Base-by-base conservation (phyloP, 2,329 filamentous ascomycete genomes). In the Clonostachys chloroleuca region DNA sequence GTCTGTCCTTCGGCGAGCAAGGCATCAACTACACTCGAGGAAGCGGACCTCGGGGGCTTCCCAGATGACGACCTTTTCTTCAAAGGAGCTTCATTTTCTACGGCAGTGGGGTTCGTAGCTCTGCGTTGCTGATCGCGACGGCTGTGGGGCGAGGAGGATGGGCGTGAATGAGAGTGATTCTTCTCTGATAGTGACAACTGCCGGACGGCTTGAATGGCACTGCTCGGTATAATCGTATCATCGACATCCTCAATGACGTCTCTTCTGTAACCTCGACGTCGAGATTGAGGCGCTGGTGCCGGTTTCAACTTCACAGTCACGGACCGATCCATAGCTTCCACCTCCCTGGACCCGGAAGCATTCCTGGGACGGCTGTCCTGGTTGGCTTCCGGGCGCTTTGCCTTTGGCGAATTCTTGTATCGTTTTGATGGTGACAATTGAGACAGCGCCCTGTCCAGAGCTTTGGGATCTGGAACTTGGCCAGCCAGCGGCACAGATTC, bases 11-110 rank as follows among this genome's bases (percentile, higher is more conserved):
- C 75, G n/a, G 84, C 67, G 35, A 83, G 62, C 42, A 81, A 69
- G 5, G 79, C 80, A 57, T 80, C 80, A 10, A 84, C 70, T 5
- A 83, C 69, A 1, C 79, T 79, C 14, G 81, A 83, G 3, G 70
- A 66, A 1, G 68, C 72, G 16, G 80, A 83, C 48, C 67, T 75
- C 3, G 71, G 72, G 7, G 80, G 84, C 56, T 78, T 71, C 12
- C 69, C 69, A 8, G 81, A 84, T 20, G 73, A 69, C 36, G 78
- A 71, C 47, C 68, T 70, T 8, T 68, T 54, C 43, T 30, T 30
- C 24, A 30, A 30, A 30, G 24, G 24, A 30, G 24, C 24, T 30
- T 30, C 24, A 10, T 8, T 30, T 30, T 30, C 24, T 30, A 30
- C 9, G 24, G 24, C 8, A 30, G 24, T 30, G 9, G 24, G 24